Conservation (phyloP, 2,329 filamentous ascomycete genomes). For the Fusarium luffae region DNA sequence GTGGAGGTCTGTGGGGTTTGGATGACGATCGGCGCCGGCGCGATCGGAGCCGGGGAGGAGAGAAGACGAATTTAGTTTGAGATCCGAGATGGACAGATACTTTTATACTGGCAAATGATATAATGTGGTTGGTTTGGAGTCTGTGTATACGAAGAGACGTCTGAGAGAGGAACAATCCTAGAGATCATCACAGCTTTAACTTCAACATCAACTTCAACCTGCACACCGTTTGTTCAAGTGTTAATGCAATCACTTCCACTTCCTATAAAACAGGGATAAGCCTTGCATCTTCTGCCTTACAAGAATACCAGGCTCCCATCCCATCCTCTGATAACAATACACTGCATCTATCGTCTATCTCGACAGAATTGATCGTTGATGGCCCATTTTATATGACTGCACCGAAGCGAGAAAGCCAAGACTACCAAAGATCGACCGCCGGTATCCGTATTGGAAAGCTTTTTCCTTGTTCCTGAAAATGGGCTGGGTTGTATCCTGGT, state of each 20-base stretch:
- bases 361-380: not conserved
- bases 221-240: conserved; percentile 8
- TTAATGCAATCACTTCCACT: not conserved
- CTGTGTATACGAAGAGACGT: not conserved
- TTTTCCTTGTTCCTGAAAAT: conserved; percentile 30
- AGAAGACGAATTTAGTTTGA: conserved; percentile 26
- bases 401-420: conserved; percentile 13
- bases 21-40: conserved; percentile 33
- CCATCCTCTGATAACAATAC: not conserved
- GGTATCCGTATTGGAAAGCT: conserved; percentile 14
- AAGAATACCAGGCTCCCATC: not conserved
- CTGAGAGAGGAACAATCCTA: not conserved
- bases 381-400: not conserved
- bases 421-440: conserved; percentile 7
- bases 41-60: conserved; percentile 34
- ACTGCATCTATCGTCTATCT: not conserved
- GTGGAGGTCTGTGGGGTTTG: conserved; percentile 34
- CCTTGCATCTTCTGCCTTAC: conserved; percentile 1
- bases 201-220: not conserved
- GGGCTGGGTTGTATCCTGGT: conserved; percentile 19
- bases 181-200: not conserved
- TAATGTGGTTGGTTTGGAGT: not conserved
- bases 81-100: conserved; percentile 3
- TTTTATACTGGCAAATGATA: not conserved
- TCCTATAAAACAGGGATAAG: conserved; percentile 7